phyloP scores from a whole-genome alignment of 2,329 filamentous ascomycete genomes.

The Phialophora expanda region DNA sequence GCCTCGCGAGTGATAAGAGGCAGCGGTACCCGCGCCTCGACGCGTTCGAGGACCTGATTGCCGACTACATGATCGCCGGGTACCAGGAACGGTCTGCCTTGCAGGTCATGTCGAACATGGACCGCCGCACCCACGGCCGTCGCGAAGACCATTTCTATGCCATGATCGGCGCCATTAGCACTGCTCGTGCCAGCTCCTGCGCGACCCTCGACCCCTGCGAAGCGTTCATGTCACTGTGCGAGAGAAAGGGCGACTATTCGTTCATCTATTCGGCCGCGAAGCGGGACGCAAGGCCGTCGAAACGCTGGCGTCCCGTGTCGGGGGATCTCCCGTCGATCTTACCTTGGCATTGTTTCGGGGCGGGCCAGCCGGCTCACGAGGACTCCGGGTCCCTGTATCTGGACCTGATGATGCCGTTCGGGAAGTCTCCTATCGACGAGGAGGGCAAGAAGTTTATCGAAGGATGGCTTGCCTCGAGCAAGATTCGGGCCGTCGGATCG shows the following conservation, averaged over 20 bases:
- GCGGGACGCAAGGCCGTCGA: conserved; percentile 12
- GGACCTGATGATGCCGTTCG: conserved; percentile 11
- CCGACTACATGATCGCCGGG: conserved; percentile 23
- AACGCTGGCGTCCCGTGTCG: conserved; percentile 21
- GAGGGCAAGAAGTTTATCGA: conserved; percentile 2
- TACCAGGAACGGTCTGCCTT: conserved; percentile 21
- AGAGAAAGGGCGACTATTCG: conserved; percentile 28
- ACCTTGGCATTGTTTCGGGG: conserved; percentile 19
- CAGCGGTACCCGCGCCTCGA: conserved; percentile 23
- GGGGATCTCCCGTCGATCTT: conserved; percentile 23
- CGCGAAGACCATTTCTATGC: conserved; percentile 24
- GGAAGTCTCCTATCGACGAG: not conserved
- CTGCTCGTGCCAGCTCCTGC: conserved; percentile 10
- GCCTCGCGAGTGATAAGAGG: conserved; percentile 3
- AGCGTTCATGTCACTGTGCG: conserved; percentile 25
- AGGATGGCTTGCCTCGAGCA: conserved; percentile 13
- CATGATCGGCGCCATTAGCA: conserved; percentile 25
- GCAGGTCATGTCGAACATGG: conserved; percentile 26
- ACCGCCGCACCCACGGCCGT: conserved; percentile 6
- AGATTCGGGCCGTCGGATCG: not conserved
- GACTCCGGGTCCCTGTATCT: conserved; percentile 2
- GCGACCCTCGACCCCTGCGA: conserved; percentile 9
- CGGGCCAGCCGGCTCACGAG: conserved; percentile 12
- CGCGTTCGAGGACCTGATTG: conserved; percentile 24
- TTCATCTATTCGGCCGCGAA: conserved; percentile 25